These are phyloP conservation scores for Luvunga scandens DNA, from an alignment of 345 rosid species.

Conservation along the genomic window DNA sequence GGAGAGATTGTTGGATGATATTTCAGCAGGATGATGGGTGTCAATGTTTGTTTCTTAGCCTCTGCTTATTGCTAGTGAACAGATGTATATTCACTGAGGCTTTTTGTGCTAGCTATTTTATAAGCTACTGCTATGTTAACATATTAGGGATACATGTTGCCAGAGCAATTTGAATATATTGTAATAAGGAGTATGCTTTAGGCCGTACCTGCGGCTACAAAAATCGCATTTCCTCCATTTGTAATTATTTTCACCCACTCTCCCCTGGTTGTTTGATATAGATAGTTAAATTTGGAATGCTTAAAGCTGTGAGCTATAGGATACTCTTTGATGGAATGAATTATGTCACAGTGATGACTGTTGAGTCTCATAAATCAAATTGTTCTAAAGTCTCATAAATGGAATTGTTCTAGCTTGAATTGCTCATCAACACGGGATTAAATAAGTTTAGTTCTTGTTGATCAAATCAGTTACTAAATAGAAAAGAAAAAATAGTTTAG, in stretches of 20 bases:
- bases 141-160: not conserved
- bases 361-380: no score
- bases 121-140: not conserved
- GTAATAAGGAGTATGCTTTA: slow-evolving; percentile 5
- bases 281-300: not conserved
- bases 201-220: not conserved
- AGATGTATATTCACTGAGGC: slow-evolving; percentile 18
- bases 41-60: not conserved
- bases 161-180: slow-evolving; percentile 5
- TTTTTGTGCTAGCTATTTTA: slow-evolving; percentile 8
- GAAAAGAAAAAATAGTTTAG: no score
- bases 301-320: no score
- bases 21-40: slow-evolving; percentile 7
- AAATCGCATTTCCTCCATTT: not conserved
- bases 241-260: not conserved
- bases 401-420: no score
- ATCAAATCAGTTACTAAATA: no score
- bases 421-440: no score
- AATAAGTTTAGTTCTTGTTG: no score
- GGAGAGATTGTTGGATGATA: slow-evolving; percentile 3
- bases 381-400: no score
- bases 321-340: no score
- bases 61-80: slow-evolving; percentile 8
- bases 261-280: not conserved
- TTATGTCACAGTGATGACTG: no score